Percentiles rank a stretch among this genome's conserved stretches.
phyloP scores from a whole-genome alignment of 2,329 filamentous ascomycete genomes.

The Elsinoe arachidis region DNA sequence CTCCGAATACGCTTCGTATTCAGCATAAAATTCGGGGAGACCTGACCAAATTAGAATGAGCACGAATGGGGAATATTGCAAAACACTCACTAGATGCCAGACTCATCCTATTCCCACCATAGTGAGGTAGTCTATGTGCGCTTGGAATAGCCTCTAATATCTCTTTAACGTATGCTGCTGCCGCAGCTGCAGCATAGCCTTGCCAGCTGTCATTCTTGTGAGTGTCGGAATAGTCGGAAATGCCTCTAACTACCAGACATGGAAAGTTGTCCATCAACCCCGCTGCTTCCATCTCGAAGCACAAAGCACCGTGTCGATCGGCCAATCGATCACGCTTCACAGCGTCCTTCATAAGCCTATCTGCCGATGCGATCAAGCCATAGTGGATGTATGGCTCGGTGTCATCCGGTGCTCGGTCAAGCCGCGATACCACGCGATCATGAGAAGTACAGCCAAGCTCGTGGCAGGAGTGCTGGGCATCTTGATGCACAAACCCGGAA shows the following conservation, averaged over 20 bases:
- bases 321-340: slow-evolving; percentile 3
- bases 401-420: neutral
- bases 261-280: slow-evolving; percentile 20
- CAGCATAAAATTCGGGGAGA: too few species aligned
- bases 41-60: too few species aligned
- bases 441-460: neutral
- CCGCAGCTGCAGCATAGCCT: slow-evolving; percentile 18
- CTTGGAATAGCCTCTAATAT: slow-evolving; percentile 8
- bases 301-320: slow-evolving; percentile 14
- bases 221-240: slow-evolving; percentile 22
- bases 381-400: neutral
- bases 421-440: neutral
- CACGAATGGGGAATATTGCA: too few species aligned
- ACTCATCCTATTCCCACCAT: neutral
- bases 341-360: slow-evolving; percentile 14
- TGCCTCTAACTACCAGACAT: slow-evolving; percentile 21
- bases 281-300: slow-evolving; percentile 24
- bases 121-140: neutral
- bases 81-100: neutral
- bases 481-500: neutral
- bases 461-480: neutral
- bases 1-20: too few species aligned
- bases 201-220: slow-evolving; percentile 23
- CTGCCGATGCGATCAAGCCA: slow-evolving; percentile 14
- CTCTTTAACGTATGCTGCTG: slow-evolving; percentile 20